These are phyloP conservation scores for Plasmopara halstedii DNA, from an alignment of 352 stramenopile species.

Conservation along the genomic window DNA sequence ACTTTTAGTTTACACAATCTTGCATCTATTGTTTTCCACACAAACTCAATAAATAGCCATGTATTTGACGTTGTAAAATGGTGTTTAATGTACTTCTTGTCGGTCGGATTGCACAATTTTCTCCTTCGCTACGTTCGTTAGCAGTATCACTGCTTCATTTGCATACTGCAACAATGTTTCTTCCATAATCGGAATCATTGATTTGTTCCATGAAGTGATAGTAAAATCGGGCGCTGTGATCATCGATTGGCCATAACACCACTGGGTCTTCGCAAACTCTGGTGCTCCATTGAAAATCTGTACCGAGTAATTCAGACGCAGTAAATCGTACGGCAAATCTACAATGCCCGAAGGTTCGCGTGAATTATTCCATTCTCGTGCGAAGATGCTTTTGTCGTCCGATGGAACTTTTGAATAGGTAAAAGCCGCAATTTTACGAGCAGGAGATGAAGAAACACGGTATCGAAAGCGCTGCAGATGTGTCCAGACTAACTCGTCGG, in stretches of 20 bases:
- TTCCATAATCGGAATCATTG: slow-evolving; percentile 24
- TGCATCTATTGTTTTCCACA: too few relatives aligned
- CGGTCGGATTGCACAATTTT: slow-evolving; percentile 10
- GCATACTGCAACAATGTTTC: slow-evolving; percentile 25
- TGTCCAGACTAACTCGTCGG: slow-evolving; percentile 30
- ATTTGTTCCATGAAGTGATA: slow-evolving; percentile 28
- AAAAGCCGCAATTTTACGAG: neutral
- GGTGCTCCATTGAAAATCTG: slow-evolving; percentile 33
- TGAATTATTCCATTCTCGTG: too few relatives aligned
- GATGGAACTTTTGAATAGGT: slow-evolving; percentile 5
- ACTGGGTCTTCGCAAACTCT: slow-evolving; percentile 26
- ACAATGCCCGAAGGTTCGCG: slow-evolving; percentile 7
- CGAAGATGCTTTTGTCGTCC: slow-evolving; percentile 7
- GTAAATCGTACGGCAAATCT: slow-evolving; percentile 17
- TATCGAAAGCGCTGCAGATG: slow-evolving; percentile 37
- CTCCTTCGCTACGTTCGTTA: slow-evolving; percentile 8
- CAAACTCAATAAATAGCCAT: neutral
- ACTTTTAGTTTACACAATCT: too few relatives aligned
- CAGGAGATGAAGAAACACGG: slow-evolving; percentile 13
- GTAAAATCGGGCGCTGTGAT: slow-evolving; percentile 17
- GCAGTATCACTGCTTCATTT: slow-evolving; percentile 19
- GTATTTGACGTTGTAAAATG: neutral
- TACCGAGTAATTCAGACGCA: slow-evolving; percentile 32
- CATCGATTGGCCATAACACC: slow-evolving; percentile 37
- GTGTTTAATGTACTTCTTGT: neutral